Base-by-base conservation (phyloP, 108 stramenopile species). In the Hondaea fermentalgiana region DNA sequence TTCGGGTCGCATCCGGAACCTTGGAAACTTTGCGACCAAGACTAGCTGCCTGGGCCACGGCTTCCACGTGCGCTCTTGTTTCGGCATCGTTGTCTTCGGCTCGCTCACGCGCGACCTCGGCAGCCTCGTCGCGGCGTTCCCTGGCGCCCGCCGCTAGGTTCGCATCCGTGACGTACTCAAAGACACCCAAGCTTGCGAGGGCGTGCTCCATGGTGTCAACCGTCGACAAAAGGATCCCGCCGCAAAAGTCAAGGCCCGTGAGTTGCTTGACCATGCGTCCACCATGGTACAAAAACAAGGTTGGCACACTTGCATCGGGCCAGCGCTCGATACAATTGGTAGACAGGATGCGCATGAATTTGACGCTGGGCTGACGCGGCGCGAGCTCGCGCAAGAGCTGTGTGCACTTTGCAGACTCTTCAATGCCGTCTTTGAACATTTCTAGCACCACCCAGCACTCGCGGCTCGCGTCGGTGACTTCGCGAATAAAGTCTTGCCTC, bases 271-370 rank as follows among this genome's bases (percentile, higher is more conserved):
- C 94, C 89, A 97, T 90, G 45, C 87, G 94, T 23, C 98, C 98
- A 72, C 95, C 88, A 16, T 92, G 93, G 91, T 98, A 98, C 60
- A 96, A 91, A 94, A 98, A 98, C 2, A 98, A 43, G 5, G 96
- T 94, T 0, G 97, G 98, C 19, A 98, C 90, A 91, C 96, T 96
- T n/a, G 87, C 64, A 42, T 92, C 94, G 5, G 97, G 97, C 97
- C 97, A 98, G 60, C 97, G 93, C 88, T 96, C 95, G 60, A 97
- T 95, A 35, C 97, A 97, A 35, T 95, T 88, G 51, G 90, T 92
- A 43, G 92, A 95, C 44, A 92, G 88, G 72, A 98, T 98, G 55
- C 90, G 83, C 28, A 98, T 94, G 89, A 97, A 97, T 71, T 97
- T 96, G n/a, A 96, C 89, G 44, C 89, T 89, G 47, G 44, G 57